phyloP scores from a whole-genome alignment of 805 yeast genomes.

The Candida tammaniensis region DNA sequence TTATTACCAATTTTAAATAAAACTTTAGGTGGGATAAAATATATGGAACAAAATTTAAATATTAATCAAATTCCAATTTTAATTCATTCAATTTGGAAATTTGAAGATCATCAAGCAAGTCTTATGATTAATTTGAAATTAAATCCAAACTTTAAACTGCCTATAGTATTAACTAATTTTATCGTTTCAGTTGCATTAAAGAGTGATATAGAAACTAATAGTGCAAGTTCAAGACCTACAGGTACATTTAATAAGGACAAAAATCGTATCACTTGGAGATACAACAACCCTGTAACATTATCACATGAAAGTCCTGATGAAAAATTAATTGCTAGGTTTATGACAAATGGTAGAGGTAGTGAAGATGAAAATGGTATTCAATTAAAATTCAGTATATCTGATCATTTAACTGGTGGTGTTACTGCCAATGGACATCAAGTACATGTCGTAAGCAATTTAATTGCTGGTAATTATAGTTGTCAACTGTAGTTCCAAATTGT shows the following conservation, averaged over 20 bases:
- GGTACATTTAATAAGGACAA: constrained; percentile 88
- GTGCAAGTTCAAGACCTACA: constrained; percentile 87
- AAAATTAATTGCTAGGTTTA: constrained; percentile 80
- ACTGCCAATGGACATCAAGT: constrained; percentile 11
- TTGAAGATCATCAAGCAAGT: constrained; percentile 80
- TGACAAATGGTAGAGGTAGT: constrained; percentile 67
- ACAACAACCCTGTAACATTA: constrained; percentile 40
- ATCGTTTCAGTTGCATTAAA: constrained; percentile 57
- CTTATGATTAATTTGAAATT: constrained; percentile 71
- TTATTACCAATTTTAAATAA: constrained; percentile 54
- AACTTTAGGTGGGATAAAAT: constrained; percentile 80
- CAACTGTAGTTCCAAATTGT: constrained; percentile 2
- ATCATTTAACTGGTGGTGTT: constrained; percentile 6
- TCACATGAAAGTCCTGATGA: constrained; percentile 46
- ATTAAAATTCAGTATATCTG: constrained; percentile 47
- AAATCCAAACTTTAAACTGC: constrained; percentile 40
- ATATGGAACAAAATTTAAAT: constrained; percentile 41
- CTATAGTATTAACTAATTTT: constrained; percentile 52
- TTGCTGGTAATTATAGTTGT: constrained; percentile 14
- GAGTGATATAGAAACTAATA: constrained; percentile 57
- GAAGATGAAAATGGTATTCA: constrained; percentile 77
- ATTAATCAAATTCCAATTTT: constrained; percentile 57
- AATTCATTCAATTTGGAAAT: constrained; percentile 85
- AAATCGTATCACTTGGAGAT: constrained; percentile 85
- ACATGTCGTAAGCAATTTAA: constrained; percentile 11